Evolutionary conservation across 2,329 filamentous ascomycete genomes (phyloP), one percentile per base, ranked within the genome.

Genomic region (Penicillium occitanis): DNA sequence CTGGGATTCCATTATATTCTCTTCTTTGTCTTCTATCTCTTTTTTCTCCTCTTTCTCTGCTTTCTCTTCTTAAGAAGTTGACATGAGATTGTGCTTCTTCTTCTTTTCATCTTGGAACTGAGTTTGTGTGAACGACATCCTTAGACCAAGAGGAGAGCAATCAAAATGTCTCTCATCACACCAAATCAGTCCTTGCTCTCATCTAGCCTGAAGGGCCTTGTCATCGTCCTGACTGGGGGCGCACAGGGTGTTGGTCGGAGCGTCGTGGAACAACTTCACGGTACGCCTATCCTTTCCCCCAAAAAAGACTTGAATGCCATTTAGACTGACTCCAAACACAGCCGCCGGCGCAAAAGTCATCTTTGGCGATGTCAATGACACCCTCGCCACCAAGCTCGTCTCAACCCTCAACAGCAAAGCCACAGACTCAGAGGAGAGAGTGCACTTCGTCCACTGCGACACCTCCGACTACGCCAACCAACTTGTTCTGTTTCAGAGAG

Each of bases 401-500:
- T 67, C 63, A 6, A 33, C 8, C 30, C 58, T 67, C 7, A 64
- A 57, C 5, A 58, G 46, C 17, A 44, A 28, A n/a, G 35, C 13
- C 10, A 11, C 28, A n/a, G 51, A 55, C 7, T 10, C n/a, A 2
- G 44, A 48, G 3, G 8, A 55, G 19, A 57, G 51, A 37, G 51
- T 57, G 8, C 51, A 57, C 30, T 57, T 57, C n/a, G 30, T 57
- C 30, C 51, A 57, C 30, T 57, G 51, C 51, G 51, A 57, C 51
- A 37, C 51, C 14, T 22, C 30, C 8, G 14, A 57, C 30, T 57
- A 57, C 51, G n/a, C n/a, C n/a, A 22, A 57, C 30, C 51, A 57
- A 14, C 10, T 57, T 1, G 8, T 6, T 25, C 50, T 73, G 3
- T 74, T 73, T 63, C 65, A 69, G 57, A 62, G 62, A 1, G 70